Base-by-base conservation (phyloP, 305 asterid species). In the Euphrasia arctica region DNA sequence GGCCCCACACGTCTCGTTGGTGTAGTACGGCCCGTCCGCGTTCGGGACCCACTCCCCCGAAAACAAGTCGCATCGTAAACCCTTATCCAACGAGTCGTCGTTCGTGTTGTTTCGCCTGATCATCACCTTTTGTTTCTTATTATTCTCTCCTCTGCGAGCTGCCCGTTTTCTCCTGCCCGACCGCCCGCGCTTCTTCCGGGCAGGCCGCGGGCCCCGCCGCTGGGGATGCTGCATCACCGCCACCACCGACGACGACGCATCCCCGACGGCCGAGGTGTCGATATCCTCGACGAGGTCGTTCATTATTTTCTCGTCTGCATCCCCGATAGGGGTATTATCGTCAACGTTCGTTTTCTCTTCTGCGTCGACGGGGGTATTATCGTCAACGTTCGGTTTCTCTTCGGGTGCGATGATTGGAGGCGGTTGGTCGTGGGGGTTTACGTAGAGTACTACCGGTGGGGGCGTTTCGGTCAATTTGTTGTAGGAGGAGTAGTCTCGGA, bases 41-140 rank as follows among this genome's bases (percentile, higher is more conserved):
- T 91, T 74, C 0, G 82, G 86, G 51, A 89, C 81, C 98, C 96
- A 91, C 25, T 91, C 90, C 13, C 96, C 96, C 0, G 83, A 52
- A 56, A 85, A 91, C 45, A 91, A 60, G 67, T 91, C 86, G 64
- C 98, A 86, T 14, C 70, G 48, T 12, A 75, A 69, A 9, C 65
- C 18, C n/a, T 48, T n/a, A 14, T 14, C 41, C 41, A 34, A 7
- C 9, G 6, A 18, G 22, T 18, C 5, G 5, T 32, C 5, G 5
- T 32, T 3, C 22, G 18, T 48, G 5, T 13, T 13, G 0, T 1
- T 45, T 11, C 13, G 9, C 12, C 3, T n/a, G 55, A 9, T 42
- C 25, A 9, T 6, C 4, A 12, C 2, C 54, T 14, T 13, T 9
- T 52, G 58, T 22, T 25, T 55, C 1, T 1, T 55, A 9, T 1